A percentile compares a stretch with the other conserved stretches of the same genome.
Conservation (phyloP, 208 protist species). For the Lotmaria passim region DNA sequence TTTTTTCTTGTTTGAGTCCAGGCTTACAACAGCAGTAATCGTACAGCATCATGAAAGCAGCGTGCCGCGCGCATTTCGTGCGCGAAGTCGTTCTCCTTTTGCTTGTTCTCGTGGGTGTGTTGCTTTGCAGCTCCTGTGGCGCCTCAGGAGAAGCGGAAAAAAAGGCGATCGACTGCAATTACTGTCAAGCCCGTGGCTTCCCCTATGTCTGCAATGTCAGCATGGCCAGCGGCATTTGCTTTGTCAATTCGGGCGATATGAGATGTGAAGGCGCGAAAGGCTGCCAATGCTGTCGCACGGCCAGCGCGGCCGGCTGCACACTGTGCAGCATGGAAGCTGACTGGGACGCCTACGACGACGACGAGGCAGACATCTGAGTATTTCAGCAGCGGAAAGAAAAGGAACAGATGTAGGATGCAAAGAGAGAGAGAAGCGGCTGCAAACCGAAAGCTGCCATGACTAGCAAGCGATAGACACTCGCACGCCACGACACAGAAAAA, state of each 20-base stretch:
- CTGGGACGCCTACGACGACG: conserved; percentile 36
- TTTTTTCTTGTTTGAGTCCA: no score
- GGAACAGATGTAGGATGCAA: background rate
- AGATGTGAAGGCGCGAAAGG: conserved; percentile 24
- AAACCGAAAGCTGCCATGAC: no score
- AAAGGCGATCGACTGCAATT: conserved; percentile 33
- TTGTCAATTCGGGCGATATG: conserved; percentile 28
- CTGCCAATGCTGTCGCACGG: conserved; percentile 40
- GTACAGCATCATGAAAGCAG: background rate
- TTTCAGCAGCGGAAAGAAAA: background rate
- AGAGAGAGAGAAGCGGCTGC: background rate
- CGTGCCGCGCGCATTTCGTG: background rate
- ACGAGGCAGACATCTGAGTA: conserved; percentile 28
- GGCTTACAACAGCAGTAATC: no score
- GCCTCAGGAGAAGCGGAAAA: background rate
- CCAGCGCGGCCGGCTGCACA: conserved; percentile 29
- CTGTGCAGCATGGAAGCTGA: conserved; percentile 38
- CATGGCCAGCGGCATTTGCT: conserved; percentile 35
- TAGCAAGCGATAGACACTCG: background rate
- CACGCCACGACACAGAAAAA: background rate
- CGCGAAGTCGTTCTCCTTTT: background rate
- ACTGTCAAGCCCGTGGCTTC: conserved; percentile 48
- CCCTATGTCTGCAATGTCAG: conserved; percentile 48
- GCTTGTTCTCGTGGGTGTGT: background rate
- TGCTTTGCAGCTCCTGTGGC: background rate